Conservation (phyloP, 2,329 filamentous ascomycete species). For the Pleurostoma richardsiae region DNA sequence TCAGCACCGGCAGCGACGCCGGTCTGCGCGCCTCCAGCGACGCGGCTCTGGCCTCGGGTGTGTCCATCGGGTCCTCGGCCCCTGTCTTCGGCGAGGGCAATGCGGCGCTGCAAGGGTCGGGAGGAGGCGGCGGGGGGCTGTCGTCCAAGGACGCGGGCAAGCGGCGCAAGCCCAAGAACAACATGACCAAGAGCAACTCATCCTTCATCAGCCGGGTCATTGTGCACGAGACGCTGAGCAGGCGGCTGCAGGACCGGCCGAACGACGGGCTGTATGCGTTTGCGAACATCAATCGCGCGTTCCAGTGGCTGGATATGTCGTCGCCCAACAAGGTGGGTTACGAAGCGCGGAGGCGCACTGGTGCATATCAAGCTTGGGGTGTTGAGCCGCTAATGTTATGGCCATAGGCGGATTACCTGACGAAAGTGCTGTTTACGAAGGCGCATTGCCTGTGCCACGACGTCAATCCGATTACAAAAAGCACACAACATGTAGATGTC, state of each 20-base stretch:
- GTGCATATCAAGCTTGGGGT: too few species aligned
- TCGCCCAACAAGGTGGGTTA: conserved; percentile 56
- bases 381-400: too few species aligned
- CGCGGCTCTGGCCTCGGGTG: conserved; percentile 30
- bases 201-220: conserved; percentile 98
- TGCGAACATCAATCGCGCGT: conserved; percentile 90
- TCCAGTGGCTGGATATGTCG: conserved; percentile 92
- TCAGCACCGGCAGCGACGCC: conserved; percentile 46
- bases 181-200: conserved; percentile 97
- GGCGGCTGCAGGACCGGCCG: conserved; percentile 73
- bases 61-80: conserved; percentile 35
- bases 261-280: conserved; percentile 82
- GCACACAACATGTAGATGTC: conserved; percentile 75
- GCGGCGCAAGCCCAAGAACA: conserved; percentile 92
- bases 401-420: conserved; percentile 74
- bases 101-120: conserved; percentile 47
- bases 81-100: conserved; percentile 87
- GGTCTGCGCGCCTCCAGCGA: conserved; percentile 50
- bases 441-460: conserved; percentile 94
- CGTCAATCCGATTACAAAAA: conserved; percentile 79
- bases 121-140: conserved; percentile 31
- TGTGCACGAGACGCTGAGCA: conserved; percentile 74
- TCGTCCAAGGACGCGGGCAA: conserved; percentile 71
- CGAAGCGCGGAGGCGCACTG: too few species aligned
- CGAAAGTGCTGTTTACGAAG: conserved; percentile 95